These are phyloP conservation scores for Yamadazyma siamensis DNA, from an alignment of 1,139 yeast species.

Conservation along the genomic window DNA sequence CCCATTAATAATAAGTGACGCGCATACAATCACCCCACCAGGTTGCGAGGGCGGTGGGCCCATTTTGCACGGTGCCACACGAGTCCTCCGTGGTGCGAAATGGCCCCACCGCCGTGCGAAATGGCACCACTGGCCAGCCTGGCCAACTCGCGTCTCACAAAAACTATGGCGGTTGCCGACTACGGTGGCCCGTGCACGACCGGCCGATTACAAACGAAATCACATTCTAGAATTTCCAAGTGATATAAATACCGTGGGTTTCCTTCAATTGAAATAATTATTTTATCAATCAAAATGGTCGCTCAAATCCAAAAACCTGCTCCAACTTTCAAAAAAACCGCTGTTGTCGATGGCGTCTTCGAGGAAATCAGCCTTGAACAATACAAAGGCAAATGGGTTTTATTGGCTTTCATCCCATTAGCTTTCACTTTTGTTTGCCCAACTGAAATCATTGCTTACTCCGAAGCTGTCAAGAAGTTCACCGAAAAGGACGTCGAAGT, in stretches of 20 bases:
- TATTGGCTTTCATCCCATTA: conserved; percentile 94
- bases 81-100: too few relatives aligned
- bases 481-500: conserved; percentile 83
- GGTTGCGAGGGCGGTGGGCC: too few relatives aligned
- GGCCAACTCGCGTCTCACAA: too few relatives aligned
- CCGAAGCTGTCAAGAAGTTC: conserved; percentile 90
- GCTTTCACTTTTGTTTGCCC: conserved; percentile 99
- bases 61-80: too few relatives aligned
- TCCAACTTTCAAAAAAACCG: conserved; percentile 92
- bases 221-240: conserved; percentile 15
- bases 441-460: conserved; percentile 97
- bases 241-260: conserved; percentile 8
- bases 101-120: neutral
- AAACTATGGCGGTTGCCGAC: conserved; percentile 6
- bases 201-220: conserved; percentile 16
- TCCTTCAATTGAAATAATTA: conserved; percentile 4
- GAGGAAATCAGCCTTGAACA: conserved; percentile 92
- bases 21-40: too few relatives aligned
- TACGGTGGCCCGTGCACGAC: conserved; percentile 8
- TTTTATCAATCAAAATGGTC: conserved; percentile 51
- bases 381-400: conserved; percentile 97
- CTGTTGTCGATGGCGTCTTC: conserved; percentile 92
- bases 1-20: too few relatives aligned
- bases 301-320: conserved; percentile 93
- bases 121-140: neutral